These are phyloP conservation scores for Begonia masoniana DNA, from an alignment of 306 rosid genomes.

Conservation along the genomic window DNA sequence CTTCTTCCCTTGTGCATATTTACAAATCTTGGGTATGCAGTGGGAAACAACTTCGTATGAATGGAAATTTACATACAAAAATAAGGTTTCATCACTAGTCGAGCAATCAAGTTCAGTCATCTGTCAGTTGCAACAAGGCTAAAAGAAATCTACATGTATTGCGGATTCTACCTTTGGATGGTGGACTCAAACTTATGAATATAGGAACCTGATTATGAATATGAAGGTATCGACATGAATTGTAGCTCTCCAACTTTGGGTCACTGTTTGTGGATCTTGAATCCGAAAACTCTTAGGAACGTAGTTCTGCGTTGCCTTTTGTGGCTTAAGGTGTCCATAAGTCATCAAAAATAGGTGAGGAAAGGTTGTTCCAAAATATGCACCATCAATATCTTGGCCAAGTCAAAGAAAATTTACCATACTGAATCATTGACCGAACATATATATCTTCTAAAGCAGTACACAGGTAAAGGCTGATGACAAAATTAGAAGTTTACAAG, in stretches of 20 bases:
- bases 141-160: not conserved
- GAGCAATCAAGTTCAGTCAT: not conserved
- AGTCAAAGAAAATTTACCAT: slow-evolving; percentile 23
- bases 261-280: slow-evolving; percentile 72
- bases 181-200: not conserved
- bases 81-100: not conserved
- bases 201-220: slow-evolving; percentile 7
- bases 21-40: not conserved
- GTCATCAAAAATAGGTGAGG: slow-evolving; percentile 78
- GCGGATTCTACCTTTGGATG: no score
- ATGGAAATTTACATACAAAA: not conserved
- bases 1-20: not conserved
- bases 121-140: not conserved
- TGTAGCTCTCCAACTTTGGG: slow-evolving; percentile 8
- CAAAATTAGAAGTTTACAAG: no score
- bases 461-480: no score
- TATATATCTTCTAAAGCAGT: no score
- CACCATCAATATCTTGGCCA: slow-evolving; percentile 67
- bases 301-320: slow-evolving; percentile 49
- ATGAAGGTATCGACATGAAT: slow-evolving; percentile 12
- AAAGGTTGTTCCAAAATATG: slow-evolving; percentile 75
- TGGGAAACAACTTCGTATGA: not conserved
- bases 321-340: slow-evolving; percentile 70
- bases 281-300: slow-evolving; percentile 85
- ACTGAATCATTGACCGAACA: no score